These are phyloP conservation scores for Buxus sempervirens DNA, from an alignment of 164 flowering plant species.

Conservation along the genomic window DNA sequence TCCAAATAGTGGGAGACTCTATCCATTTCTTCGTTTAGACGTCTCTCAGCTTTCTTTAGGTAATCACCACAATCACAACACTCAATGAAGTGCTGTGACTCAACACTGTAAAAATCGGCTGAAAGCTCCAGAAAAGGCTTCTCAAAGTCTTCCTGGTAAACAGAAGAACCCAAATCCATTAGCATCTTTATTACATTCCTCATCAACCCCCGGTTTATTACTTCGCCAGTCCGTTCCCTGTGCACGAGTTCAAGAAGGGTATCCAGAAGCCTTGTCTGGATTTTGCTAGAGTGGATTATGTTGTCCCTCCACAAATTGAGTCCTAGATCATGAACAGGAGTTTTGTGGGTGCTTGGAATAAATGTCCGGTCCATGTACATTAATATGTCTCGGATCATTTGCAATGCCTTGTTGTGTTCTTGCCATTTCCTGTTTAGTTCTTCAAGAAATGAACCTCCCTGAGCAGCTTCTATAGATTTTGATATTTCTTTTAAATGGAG, in stretches of 20 bases:
- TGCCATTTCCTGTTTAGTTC: constrained; percentile 85
- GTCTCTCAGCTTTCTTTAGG: constrained; percentile 72
- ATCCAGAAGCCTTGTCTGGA: constrained; percentile 56
- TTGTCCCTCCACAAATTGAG: constrained; percentile 85
- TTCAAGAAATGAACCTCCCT: constrained; percentile 78
- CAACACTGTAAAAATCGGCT: constrained; percentile 66
- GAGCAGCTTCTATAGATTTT: constrained; percentile 67
- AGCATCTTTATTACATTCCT: constrained; percentile 82
- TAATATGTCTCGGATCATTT: constrained; percentile 85
- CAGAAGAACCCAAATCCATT: constrained; percentile 73
- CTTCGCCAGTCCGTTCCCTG: constrained; percentile 74
- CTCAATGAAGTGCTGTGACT: constrained; percentile 80
- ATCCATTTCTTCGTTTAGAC: constrained; percentile 80
- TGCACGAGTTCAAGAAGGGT: constrained; percentile 75
- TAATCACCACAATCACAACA: constrained; percentile 86
- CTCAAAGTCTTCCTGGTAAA: constrained; percentile 81
- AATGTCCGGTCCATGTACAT: constrained; percentile 99
- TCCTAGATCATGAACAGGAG: constrained; percentile 86
- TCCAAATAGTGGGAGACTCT: constrained; percentile 82
- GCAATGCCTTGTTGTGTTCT: constrained; percentile 84
- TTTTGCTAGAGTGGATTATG: constrained; percentile 62
- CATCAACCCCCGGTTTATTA: constrained; percentile 77
- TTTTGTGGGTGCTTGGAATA: constrained; percentile 69
- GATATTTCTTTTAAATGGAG: constrained; percentile 73
- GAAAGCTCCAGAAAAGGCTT: constrained; percentile 73